A percentile compares a stretch with the other conserved stretches of the same genome.
Evolutionary conservation across 306 rosid genomes (phyloP).

Genomic region (Lathyrus aphaca): DNA sequence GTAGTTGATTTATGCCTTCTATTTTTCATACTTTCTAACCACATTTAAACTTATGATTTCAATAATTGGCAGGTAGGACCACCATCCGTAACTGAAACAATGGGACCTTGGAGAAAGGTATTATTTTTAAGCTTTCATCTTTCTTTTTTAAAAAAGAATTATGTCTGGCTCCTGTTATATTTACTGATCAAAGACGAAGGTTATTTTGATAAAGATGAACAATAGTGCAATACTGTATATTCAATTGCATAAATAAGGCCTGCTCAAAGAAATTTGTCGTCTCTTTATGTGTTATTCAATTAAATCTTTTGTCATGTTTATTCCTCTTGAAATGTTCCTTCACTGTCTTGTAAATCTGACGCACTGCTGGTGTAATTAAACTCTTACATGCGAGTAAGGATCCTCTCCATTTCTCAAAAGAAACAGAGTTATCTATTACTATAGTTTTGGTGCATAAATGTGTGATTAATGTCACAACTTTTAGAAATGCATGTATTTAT

Average conservation of each 20-base stretch:
- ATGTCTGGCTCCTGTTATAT: constrained; percentile 14
- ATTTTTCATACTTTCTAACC: constrained; percentile 30
- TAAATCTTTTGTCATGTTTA: too few relatives aligned
- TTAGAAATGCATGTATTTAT: too few relatives aligned
- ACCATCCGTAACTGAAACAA: constrained; percentile 71
- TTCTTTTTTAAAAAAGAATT: not conserved
- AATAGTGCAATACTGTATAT: too few relatives aligned
- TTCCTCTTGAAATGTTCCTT: too few relatives aligned
- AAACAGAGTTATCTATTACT: too few relatives aligned
- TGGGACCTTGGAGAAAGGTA: constrained; percentile 99
- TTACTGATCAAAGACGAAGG: not conserved
- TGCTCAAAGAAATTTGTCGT: too few relatives aligned
- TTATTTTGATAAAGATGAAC: not conserved
- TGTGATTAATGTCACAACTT: too few relatives aligned
- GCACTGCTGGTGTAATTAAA: not conserved
- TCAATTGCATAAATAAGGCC: too few relatives aligned
- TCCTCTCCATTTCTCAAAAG: too few relatives aligned
- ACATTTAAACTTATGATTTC: constrained; percentile 33
- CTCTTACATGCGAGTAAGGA: not conserved
- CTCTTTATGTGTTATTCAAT: too few relatives aligned
- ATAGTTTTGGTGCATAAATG: too few relatives aligned
- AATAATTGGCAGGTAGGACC: constrained; percentile 64
- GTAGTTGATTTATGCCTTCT: constrained; percentile 20
- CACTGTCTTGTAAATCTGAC: not conserved
- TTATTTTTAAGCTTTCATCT: constrained; percentile 13